Conservation (phyloP, 2,329 filamentous ascomycete species). For the Phialemoniopsis sp. region DNA sequence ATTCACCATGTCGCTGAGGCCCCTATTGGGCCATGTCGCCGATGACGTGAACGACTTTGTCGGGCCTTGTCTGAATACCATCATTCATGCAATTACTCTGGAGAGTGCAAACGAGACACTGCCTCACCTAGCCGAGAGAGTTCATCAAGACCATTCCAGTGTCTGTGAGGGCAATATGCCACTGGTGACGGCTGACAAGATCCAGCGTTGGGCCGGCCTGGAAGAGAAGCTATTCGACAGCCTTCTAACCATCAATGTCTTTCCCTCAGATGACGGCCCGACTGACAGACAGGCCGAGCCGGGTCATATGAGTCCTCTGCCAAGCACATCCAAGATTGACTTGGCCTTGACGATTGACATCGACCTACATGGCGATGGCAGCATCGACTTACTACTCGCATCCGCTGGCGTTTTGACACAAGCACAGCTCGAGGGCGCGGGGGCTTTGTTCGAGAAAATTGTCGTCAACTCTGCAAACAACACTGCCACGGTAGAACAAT, state of each 20-base stretch:
- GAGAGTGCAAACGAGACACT: slow-evolving; percentile 4
- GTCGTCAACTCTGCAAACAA: slow-evolving; percentile 4
- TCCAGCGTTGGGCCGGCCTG: slow-evolving; percentile 14
- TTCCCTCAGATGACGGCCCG: neutral
- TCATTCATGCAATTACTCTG: slow-evolving; percentile 10
- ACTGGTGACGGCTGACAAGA: slow-evolving; percentile 11
- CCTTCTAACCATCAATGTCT: slow-evolving; percentile 13
- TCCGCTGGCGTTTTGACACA: slow-evolving; percentile 5
- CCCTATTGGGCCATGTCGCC: slow-evolving; percentile 6
- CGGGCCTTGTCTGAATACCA: slow-evolving; percentile 15
- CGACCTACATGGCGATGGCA: slow-evolving; percentile 12
- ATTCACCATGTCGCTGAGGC: slow-evolving; percentile 12
- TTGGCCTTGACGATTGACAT: slow-evolving; percentile 14
- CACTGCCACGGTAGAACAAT: slow-evolving; percentile 5
- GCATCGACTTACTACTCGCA: slow-evolving; percentile 9
- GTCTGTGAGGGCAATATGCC: slow-evolving; percentile 14
- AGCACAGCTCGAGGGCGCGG: slow-evolving; percentile 3
- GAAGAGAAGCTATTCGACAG: slow-evolving; percentile 16
- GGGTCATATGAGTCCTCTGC: slow-evolving; percentile 8
- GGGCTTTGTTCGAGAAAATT: slow-evolving; percentile 10
- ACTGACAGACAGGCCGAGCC: neutral
- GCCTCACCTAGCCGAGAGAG: slow-evolving; percentile 5
- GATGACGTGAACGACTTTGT: slow-evolving; percentile 7
- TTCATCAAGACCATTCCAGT: slow-evolving; percentile 9
- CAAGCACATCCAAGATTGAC: slow-evolving; percentile 8